phyloP scores from a whole-genome alignment of 805 yeast species.

The Crinitomyces ghanaensis region DNA sequence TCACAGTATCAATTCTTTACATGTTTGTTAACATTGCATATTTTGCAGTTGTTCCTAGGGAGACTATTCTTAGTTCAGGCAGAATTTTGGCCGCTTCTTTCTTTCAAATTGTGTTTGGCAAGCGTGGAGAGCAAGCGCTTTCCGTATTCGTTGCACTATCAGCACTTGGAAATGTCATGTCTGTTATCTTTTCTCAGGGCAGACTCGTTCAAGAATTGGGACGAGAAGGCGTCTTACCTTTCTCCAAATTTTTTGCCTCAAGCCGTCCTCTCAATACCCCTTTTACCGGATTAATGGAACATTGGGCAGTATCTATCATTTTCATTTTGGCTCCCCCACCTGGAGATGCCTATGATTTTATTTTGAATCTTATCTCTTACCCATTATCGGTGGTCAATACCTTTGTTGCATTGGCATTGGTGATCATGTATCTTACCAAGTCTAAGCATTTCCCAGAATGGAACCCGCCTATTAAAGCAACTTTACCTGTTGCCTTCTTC shows the following conservation, averaged over 20 bases:
- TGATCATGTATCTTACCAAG: constrained; percentile 44
- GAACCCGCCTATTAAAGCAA: constrained; percentile 63
- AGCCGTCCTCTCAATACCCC: constrained; percentile 68
- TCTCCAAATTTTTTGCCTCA: constrained; percentile 57
- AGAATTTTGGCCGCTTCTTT: constrained; percentile 66
- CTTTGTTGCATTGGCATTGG: constrained; percentile 49
- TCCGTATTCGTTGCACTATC: constrained; percentile 72
- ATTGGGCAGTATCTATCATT: constrained; percentile 62
- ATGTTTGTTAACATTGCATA: constrained; percentile 71
- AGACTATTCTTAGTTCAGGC: constrained; percentile 43
- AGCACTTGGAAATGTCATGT: constrained; percentile 71
- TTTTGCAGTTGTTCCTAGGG: constrained; percentile 35
- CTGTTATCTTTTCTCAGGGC: constrained; percentile 74
- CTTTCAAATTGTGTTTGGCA: constrained; percentile 62
- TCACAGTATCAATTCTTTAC: constrained; percentile 51
- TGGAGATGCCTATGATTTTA: constrained; percentile 78
- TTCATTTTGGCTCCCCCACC: constrained; percentile 75
- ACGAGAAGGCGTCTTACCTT: constrained; percentile 72
- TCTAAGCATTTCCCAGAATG: constrained; percentile 37
- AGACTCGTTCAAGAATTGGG: constrained; percentile 72
- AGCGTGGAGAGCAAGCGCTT: constrained; percentile 56
- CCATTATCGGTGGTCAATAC: constrained; percentile 70
- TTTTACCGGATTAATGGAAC: constrained; percentile 59
- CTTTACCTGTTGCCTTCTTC: constrained; percentile 50
- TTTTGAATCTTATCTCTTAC: constrained; percentile 67